Conservation (phyloP, 164 flowering plant genomes). For the Liquidambar formosana region DNA sequence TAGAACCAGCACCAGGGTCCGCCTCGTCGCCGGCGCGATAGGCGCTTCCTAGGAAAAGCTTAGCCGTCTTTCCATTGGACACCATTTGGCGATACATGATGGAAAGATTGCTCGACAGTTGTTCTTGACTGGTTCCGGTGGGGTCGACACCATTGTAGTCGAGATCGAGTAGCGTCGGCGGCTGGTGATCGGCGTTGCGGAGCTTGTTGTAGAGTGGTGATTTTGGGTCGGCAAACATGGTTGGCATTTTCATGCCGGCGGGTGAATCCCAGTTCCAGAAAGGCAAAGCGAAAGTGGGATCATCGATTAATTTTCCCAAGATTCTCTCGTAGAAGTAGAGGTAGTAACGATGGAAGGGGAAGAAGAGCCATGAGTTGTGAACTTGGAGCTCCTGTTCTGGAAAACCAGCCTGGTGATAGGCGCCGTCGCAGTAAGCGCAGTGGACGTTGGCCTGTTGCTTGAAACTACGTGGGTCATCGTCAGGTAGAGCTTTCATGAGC, state of each 20-base stretch:
- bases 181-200: slow-evolving; percentile 33
- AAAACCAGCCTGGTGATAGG: slow-evolving; percentile 46
- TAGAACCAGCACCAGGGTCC: slow-evolving; percentile 40
- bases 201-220: slow-evolving; percentile 41
- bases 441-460: slow-evolving; percentile 63
- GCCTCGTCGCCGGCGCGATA: slow-evolving; percentile 44
- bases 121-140: neutral
- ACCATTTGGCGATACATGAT: slow-evolving; percentile 61
- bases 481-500: slow-evolving; percentile 51
- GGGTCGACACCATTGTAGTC: slow-evolving; percentile 35
- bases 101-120: slow-evolving; percentile 32
- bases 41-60: slow-evolving; percentile 44
- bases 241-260: slow-evolving; percentile 56
- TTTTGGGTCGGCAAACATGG: slow-evolving; percentile 25
- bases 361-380: slow-evolving; percentile 67
- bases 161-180: slow-evolving; percentile 43
- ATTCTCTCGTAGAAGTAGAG: slow-evolving; percentile 52
- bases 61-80: slow-evolving; percentile 28
- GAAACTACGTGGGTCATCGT: slow-evolving; percentile 58
- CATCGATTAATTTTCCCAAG: slow-evolving; percentile 55
- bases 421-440: slow-evolving; percentile 66
- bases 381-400: slow-evolving; percentile 51
- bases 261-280: slow-evolving; percentile 76
- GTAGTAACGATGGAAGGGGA: slow-evolving; percentile 59
- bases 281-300: slow-evolving; percentile 60